phyloP scores from a whole-genome alignment of 306 rosid species.

The Cotoneaster glaucophyllus region DNA sequence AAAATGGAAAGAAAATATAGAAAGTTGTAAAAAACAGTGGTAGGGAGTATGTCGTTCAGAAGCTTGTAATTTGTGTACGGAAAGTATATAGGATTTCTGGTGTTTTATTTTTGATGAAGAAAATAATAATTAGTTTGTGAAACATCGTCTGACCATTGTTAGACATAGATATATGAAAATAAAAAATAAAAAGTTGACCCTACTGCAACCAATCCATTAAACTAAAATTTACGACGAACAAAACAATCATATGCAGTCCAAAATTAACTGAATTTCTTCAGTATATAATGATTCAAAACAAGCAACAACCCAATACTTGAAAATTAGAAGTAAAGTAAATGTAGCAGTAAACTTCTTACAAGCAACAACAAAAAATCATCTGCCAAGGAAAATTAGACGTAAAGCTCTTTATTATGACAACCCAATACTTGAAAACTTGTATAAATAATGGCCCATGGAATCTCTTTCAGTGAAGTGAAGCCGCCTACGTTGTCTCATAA shows the following conservation, averaged over 20 bases:
- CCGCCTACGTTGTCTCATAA: background rate
- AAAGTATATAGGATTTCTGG: constrained; percentile 11
- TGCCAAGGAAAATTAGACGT: background rate
- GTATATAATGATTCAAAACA: too few species aligned
- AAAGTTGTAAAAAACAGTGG: background rate
- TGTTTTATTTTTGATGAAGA: constrained; percentile 1
- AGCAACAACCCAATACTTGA: too few species aligned
- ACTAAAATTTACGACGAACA: background rate
- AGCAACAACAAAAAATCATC: background rate
- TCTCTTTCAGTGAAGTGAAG: background rate
- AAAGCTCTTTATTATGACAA: too few species aligned
- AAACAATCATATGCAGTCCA: too few species aligned
- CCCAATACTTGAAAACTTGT: background rate
- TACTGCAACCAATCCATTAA: too few species aligned
- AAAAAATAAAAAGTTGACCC: too few species aligned
- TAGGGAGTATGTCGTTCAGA: background rate
- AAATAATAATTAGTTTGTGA: too few species aligned
- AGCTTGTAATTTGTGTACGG: constrained; percentile 30
- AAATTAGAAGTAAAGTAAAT: too few species aligned
- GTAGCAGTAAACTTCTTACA: background rate
- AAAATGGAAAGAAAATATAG: background rate
- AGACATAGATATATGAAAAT: too few species aligned
- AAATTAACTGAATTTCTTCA: too few species aligned
- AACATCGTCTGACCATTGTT: too few species aligned
- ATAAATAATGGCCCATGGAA: background rate